Evolutionary conservation across 306 rosid species (phyloP), one percentile per base, ranked within the genome.

Genomic region (Cucurbita moschata): DNA sequence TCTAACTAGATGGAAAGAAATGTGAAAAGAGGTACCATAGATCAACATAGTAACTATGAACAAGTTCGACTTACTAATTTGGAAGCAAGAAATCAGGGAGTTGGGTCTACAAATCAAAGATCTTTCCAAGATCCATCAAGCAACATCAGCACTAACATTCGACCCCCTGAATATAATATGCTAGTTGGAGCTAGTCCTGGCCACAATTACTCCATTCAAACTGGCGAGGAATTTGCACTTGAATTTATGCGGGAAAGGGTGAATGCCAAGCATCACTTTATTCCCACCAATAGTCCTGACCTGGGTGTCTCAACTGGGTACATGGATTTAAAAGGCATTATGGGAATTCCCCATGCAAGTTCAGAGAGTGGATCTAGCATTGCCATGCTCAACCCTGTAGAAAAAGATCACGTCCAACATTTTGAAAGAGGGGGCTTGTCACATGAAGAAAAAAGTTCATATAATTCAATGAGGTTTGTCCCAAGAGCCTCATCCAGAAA

Each of bases 191-290:
- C 83, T 57, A 85, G 85, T 80, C 96, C 96, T 44, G 97, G 84
- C 19, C 89, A 80, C 74, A 86, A 91, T 80, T 91, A 75, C 83
- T 91, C 97, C 81, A 91, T 91, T 74, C 97, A 88, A 82, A 91
- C 97, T 57, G 97, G 97, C 40, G 97, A 91, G 82, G 97, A 91
- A 70, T 91, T 90, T 54, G 78, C 96, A 70, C 89, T 91, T n/a
- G 97, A 91, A 75, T 91, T 91, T 74, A 91, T 91, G 97, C 83
- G 97, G 75, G 97, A 91, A 56, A 84, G 92, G 81, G 96, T 87
- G 80, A 88, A 85, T 75, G 80, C 83, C 40, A 80, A 79, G 78
- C 88, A 84, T 71, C 90, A 88, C 44, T 53, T 87, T 59, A 57
- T 83, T 80, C 89, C 92, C 60, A 82, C 83, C 79, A 77, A 85